Evolutionary conservation across 768 basidiomycete genomes (phyloP).

Genomic region (Calocybe cyanea): DNA sequence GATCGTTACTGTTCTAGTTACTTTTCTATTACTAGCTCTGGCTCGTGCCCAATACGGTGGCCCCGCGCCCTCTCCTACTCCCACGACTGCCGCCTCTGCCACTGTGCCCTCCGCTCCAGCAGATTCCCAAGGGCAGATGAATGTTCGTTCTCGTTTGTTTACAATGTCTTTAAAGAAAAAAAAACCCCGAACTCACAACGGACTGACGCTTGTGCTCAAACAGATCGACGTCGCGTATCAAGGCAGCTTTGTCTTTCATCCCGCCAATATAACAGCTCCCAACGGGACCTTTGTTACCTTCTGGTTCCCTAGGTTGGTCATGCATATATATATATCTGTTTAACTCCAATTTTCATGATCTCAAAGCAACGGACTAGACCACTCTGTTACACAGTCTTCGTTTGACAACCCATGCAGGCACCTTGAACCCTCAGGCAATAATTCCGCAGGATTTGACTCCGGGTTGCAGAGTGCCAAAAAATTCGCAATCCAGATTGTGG

Average conservation of each 20-base stretch:
- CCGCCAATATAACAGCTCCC: slow-evolving; percentile 41
- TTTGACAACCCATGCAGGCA: slow-evolving; percentile 51
- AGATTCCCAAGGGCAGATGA: slow-evolving; percentile 28
- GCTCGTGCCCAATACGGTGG: slow-evolving; percentile 37
- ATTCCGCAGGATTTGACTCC: slow-evolving; percentile 50
- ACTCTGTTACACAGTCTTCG: slow-evolving; percentile 56
- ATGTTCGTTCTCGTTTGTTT: slow-evolving; percentile 21
- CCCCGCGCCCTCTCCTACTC: slow-evolving; percentile 16
- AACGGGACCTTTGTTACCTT: slow-evolving; percentile 53
- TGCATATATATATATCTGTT: background rate
- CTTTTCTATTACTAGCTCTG: slow-evolving; percentile 29
- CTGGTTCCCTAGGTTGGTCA: slow-evolving; percentile 43
- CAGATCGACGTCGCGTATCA: slow-evolving; percentile 43
- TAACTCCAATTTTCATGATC: slow-evolving; percentile 13
- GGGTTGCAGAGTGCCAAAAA: slow-evolving; percentile 34
- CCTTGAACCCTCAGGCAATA: slow-evolving; percentile 34
- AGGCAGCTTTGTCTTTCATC: slow-evolving; percentile 38
- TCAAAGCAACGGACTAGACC: slow-evolving; percentile 34
- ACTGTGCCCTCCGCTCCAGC: slow-evolving; percentile 38
- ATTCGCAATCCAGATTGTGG: slow-evolving; percentile 47
- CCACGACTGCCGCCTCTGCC: slow-evolving; percentile 23
- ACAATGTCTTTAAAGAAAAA: background rate
- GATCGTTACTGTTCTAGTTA: slow-evolving; percentile 23
- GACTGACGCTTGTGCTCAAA: background rate
- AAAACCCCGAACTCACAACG: too few species aligned